Evolutionary conservation across 371 early-diverging fungal genomes (phyloP), one percentile per base, ranked within the genome.

Genomic region (Umbelopsis sp.): DNA sequence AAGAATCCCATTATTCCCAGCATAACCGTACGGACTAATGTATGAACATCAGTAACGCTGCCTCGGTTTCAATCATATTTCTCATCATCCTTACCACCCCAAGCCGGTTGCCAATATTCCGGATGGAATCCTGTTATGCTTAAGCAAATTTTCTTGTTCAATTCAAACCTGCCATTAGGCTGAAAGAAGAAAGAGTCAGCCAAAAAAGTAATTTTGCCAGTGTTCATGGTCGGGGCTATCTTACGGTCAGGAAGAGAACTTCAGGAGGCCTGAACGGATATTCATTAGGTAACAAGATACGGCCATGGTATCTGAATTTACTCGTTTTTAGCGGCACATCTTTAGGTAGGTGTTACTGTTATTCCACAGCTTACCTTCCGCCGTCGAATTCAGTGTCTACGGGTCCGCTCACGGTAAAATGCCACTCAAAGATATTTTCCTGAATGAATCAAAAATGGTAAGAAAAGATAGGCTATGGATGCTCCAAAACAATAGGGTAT

Each of bases 201-300:
- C 22, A 22, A 22, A 41, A 41, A 41, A 41, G 41, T 29, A 45
- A 6, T 45, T 14, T 45, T 45, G 14, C 2, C 6, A 45, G 2
- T 0, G 2, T 2, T n/a, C 48, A 48, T 48, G 16, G 4, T 48
- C 18, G 7, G 6, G 20, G 8, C 22, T 48, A 8, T 20, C 70
- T 72, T 85, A 88, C 94, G 6, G 97, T 97, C 64, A 95, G 75
- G 75, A 97, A 92, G 72, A 94, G 88, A 46, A 97, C 85, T 65
- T 91, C 89, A 18, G 98, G 97, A 12, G 98, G 98, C 71, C 93
- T 94, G 75, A 96, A 96, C 16, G 98, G 98, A 70, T 97, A 98
- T 69, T 98, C 96, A 22, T 85, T 79, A 12, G 97, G 95, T 25
- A 95, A 75, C 5, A 93, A 67, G 45, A 94, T 87, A 22, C 90